phyloP scores from a whole-genome alignment of 345 rosid genomes.

The Eucalyptus marginata region DNA sequence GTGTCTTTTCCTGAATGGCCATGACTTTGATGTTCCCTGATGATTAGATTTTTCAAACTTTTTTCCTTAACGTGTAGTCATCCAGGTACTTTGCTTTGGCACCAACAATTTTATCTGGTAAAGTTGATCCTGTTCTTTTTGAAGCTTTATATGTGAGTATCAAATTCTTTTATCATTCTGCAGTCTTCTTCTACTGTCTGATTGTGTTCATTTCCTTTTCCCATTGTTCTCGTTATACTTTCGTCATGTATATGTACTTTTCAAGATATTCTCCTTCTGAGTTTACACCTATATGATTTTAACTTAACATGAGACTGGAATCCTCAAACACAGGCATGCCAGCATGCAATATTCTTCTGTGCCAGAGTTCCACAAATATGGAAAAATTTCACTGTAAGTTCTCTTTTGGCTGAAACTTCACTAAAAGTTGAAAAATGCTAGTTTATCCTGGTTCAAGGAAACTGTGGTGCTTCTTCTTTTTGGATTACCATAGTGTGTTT shows the following conservation, averaged over 20 bases:
- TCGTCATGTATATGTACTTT: background rate
- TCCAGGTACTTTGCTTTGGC: constrained; percentile 75
- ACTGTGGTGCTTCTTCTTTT: background rate
- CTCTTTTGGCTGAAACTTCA: background rate
- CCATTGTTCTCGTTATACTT: background rate
- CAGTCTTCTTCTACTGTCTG: background rate
- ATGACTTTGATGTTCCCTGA: background rate
- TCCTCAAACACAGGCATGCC: constrained; percentile 62
- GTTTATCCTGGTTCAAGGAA: background rate
- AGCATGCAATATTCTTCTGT: constrained; percentile 86
- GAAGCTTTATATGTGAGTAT: constrained; percentile 84
- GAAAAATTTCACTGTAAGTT: constrained; percentile 74
- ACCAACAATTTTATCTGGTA: constrained; percentile 75
- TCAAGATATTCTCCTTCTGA: background rate
- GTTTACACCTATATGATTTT: background rate
- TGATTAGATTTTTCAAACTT: background rate
- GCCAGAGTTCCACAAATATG: constrained; percentile 95
- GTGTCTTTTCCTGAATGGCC: background rate
- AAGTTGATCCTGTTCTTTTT: constrained; percentile 67
- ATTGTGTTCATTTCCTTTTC: background rate
- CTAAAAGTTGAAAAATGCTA: background rate
- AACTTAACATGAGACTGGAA: background rate
- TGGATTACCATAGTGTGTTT: background rate
- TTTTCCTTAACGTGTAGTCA: constrained; percentile 17
- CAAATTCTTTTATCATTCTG: background rate